These are phyloP conservation scores for Hypericum perforatum DNA, from an alignment of 345 rosid species.

Conservation along the genomic window DNA sequence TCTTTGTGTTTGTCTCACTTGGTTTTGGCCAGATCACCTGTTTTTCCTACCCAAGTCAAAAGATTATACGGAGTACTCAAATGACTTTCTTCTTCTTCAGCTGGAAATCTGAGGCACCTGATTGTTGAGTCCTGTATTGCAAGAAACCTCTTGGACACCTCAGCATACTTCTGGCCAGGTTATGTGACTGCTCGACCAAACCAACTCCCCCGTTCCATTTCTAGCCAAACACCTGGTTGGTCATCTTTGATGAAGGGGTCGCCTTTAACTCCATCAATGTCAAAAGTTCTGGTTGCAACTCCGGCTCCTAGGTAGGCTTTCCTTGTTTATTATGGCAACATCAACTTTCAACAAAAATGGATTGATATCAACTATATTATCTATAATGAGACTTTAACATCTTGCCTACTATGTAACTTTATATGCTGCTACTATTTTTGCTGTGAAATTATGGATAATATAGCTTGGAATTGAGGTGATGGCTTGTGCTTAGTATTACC, in stretches of 20 bases:
- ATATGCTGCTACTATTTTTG: too few species aligned
- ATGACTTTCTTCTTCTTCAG: slow-evolving; percentile 21
- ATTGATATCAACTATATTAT: too few species aligned
- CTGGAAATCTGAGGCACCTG: slow-evolving; percentile 60
- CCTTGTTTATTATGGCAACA: neutral
- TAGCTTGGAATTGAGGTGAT: too few species aligned
- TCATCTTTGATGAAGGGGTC: slow-evolving; percentile 81
- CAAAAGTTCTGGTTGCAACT: slow-evolving; percentile 55
- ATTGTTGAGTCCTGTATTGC: slow-evolving; percentile 70
- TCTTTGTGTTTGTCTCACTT: neutral
- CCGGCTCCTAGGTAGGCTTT: slow-evolving; percentile 85
- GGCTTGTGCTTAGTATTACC: too few species aligned
- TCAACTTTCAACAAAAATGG: neutral
- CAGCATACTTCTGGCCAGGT: slow-evolving; percentile 55
- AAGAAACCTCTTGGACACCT: slow-evolving; percentile 47
- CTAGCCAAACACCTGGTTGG: slow-evolving; percentile 62
- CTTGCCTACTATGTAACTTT: too few species aligned
- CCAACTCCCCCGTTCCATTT: slow-evolving; percentile 49
- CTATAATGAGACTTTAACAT: too few species aligned
- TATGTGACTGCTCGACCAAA: slow-evolving; percentile 40
- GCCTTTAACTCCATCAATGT: slow-evolving; percentile 61
- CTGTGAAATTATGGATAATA: too few species aligned
- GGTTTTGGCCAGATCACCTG: neutral
- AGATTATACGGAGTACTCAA: neutral
- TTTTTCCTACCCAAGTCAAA: neutral